These are phyloP conservation scores for Penicillium palitans DNA, from an alignment of 2,329 filamentous ascomycete genomes.

Conservation along the genomic window DNA sequence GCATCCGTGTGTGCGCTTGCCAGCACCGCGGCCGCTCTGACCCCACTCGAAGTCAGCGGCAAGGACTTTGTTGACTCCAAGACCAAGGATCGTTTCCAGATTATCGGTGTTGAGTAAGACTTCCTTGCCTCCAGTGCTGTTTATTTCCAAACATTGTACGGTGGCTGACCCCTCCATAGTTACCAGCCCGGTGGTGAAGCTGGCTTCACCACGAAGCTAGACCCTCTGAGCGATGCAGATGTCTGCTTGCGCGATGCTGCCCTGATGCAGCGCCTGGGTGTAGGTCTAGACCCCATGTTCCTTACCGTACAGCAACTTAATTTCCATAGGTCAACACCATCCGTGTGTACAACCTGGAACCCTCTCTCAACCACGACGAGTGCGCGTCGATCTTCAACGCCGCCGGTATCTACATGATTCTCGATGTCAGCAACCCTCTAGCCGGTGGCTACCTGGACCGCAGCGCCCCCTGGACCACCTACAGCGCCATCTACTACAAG, in stretches of 20 bases:
- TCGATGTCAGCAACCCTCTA: conserved; percentile 65
- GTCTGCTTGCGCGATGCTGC: conserved; percentile 63
- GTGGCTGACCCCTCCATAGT: conserved; percentile 34
- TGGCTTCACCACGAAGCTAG: conserved; percentile 55
- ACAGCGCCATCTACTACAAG: conserved; percentile 56
- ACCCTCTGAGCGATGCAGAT: conserved; percentile 59
- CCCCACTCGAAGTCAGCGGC: conserved; percentile 57
- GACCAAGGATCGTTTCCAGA: conserved; percentile 60
- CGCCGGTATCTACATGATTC: conserved; percentile 65
- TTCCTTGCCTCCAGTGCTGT: conserved; percentile 1
- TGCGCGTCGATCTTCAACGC: conserved; percentile 66
- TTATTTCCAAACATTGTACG: not conserved
- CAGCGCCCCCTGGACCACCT: conserved; percentile 54
- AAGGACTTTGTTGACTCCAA: conserved; percentile 63
- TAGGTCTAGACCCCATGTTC: conserved; percentile 30
- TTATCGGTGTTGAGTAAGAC: conserved; percentile 61
- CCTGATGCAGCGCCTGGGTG: conserved; percentile 62
- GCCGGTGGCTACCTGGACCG: conserved; percentile 58
- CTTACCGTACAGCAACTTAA: conserved; percentile 10
- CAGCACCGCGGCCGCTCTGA: conserved; percentile 53
- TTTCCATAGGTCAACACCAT: conserved; percentile 58
- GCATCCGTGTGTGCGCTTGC: conserved; percentile 45
- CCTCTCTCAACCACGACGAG: conserved; percentile 59
- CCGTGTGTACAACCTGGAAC: conserved; percentile 64
- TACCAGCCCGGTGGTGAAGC: conserved; percentile 64